Evolutionary conservation across 352 stramenopile genomes (phyloP).

Genomic region (Globisporangium alternatum): DNA sequence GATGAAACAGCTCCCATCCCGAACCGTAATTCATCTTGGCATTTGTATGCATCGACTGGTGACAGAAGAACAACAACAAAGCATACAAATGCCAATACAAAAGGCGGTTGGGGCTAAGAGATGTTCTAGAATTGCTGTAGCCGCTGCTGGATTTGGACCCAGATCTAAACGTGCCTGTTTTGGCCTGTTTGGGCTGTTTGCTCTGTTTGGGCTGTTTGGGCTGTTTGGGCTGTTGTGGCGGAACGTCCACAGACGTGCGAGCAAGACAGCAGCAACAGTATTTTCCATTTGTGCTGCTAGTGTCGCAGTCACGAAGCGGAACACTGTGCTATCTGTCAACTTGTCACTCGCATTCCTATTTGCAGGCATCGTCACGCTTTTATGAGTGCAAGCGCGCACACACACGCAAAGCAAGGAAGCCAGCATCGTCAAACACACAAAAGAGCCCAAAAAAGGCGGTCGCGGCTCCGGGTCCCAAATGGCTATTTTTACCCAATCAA

Average conservation of each 20-base stretch:
- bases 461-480: background rate
- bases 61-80: no score
- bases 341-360: background rate
- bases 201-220: background rate
- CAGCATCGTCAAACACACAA: background rate
- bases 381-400: background rate
- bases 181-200: background rate
- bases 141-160: background rate
- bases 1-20: background rate
- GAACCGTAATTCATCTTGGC: background rate
- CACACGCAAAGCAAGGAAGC: background rate
- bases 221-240: background rate
- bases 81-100: no score
- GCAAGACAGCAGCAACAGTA: background rate
- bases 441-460: background rate
- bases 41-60: no score
- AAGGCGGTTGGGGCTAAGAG: no score
- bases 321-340: background rate
- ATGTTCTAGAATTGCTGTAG: slow-evolving; percentile 1
- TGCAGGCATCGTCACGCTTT: no score
- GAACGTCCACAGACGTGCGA: background rate
- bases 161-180: no score
- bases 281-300: background rate
- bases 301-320: background rate
- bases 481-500: slow-evolving; percentile 5